Evolutionary conservation across 108 stramenopile species (phyloP).

Genomic region (Seminavis robusta): DNA sequence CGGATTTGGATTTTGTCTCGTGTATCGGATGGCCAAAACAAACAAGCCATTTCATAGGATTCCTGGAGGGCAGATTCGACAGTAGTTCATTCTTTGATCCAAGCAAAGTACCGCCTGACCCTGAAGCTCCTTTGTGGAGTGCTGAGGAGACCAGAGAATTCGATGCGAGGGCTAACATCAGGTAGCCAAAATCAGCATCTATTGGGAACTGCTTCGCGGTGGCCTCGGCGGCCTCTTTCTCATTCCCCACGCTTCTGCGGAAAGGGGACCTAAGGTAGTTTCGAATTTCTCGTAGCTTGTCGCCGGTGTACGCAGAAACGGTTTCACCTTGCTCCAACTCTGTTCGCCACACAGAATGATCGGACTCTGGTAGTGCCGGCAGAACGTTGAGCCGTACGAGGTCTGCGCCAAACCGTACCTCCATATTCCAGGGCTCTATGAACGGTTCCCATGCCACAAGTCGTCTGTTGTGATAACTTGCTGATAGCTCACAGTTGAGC

Average conservation of each 20-base stretch:
- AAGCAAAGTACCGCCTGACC: too few species aligned
- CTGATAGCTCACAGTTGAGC: constrained; percentile 39
- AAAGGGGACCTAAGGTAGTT: background rate
- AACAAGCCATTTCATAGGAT: constrained; percentile 27
- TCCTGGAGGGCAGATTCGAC: constrained; percentile 13
- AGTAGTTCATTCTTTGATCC: too few species aligned
- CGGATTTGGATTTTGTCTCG: constrained; percentile 1
- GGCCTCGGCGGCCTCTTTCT: constrained; percentile 3
- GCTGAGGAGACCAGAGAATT: too few species aligned
- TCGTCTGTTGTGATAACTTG: constrained; percentile 70
- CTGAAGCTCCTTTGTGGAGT: too few species aligned
- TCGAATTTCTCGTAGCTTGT: background rate
- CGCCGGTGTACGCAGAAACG: too few species aligned
- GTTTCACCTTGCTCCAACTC: too few species aligned
- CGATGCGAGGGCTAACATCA: constrained; percentile 37
- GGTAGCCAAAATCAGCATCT: constrained; percentile 33
- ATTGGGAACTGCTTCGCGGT: constrained; percentile 5
- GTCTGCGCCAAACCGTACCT: constrained; percentile 22
- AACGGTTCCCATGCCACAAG: constrained; percentile 82
- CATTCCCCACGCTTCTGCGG: background rate
- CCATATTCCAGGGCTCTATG: constrained; percentile 67
- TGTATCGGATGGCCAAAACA: constrained; percentile 29
- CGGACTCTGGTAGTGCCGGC: too few species aligned
- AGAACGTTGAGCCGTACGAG: too few species aligned
- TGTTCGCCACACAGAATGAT: too few species aligned